Evolutionary conservation across 805 yeast species (phyloP), one percentile per base, ranked within the genome.

Genomic region (Candida michaelii): DNA sequence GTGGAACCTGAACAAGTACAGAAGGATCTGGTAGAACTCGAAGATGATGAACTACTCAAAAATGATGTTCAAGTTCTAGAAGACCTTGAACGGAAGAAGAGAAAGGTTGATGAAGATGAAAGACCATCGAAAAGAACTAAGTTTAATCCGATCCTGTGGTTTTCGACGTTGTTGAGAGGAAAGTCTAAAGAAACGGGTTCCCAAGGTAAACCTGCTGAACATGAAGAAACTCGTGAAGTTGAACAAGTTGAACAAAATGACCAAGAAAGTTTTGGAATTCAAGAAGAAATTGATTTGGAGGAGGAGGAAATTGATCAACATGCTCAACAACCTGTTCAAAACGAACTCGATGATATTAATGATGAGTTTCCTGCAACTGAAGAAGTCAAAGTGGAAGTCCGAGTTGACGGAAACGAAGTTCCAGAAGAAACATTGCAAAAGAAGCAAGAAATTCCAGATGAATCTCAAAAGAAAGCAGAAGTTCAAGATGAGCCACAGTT

Each of bases 141-240:
- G 17, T 27, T 38, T 5, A 38, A 38, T 21, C 36, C 41, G 21
- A 12, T 38, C 5, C 23, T 8, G 21, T 38, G 41, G 41, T 10
- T 38, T n/a, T 38, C 41, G 4, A 25, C 15, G 17, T 6, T 30
- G 9, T 25, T 25, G 16, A 16, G 17, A 31, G 13, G 17, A 17
- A 8, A 10, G 9, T 13, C 24, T 31, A 24, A 31, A 4, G 13
- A 11, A 12, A 31, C 24, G 4, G 14, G 6, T 4, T 27, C 7
- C 14, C 12, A 12, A 5, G 37, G 13, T 13, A 17, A 19, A 8
- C 6, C 39, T 15, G 15, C 10, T 14, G 39, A 18, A n/a, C 15
- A 11, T 25, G 31, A 5, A n/a, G 24, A 31, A 15, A 12, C 23
- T 24, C 16, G 15, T 31, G 42, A 31, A 31, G 35, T 4, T 12